These are phyloP conservation scores for Neofusicoccum sp. DNA, from an alignment of 2,329 filamentous ascomycete species.

Conservation along the genomic window DNA sequence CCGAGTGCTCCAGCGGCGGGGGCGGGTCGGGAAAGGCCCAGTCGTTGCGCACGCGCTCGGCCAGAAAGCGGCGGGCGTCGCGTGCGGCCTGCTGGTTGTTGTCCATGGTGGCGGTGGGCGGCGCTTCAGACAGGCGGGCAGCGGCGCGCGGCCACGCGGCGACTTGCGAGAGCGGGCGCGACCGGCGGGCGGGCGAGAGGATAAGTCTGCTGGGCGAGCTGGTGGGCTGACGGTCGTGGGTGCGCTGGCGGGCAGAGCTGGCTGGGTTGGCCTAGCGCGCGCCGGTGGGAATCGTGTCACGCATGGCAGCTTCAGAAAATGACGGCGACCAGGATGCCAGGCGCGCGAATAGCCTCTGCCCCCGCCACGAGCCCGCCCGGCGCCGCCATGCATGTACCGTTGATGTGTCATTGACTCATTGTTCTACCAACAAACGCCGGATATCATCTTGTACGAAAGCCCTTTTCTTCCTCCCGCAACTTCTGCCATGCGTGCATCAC, in stretches of 20 bases:
- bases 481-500: neutral
- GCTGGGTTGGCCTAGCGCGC: neutral
- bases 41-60: slow-evolving; percentile 44
- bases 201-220: too few relatives aligned
- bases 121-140: neutral
- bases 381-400: neutral
- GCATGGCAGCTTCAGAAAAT: neutral
- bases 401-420: slow-evolving; percentile 2
- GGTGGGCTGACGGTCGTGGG: neutral
- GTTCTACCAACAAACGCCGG: slow-evolving; percentile 6
- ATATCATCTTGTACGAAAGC: slow-evolving; percentile 6
- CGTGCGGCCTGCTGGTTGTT: slow-evolving; percentile 42
- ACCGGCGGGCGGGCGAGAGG: too few relatives aligned
- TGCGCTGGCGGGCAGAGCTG: neutral
- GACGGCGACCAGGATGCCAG: neutral
- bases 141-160: neutral
- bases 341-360: neutral
- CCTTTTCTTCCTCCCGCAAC: neutral
- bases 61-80: slow-evolving; percentile 42
- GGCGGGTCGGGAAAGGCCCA: slow-evolving; percentile 42
- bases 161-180: too few relatives aligned
- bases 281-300: neutral
- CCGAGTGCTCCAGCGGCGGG: slow-evolving; percentile 21
- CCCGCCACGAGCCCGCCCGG: neutral
- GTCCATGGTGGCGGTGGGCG: neutral